Evolutionary conservation across 1,284 basidiomycete species (phyloP).

Genomic region (Schizophyllum commune): DNA sequence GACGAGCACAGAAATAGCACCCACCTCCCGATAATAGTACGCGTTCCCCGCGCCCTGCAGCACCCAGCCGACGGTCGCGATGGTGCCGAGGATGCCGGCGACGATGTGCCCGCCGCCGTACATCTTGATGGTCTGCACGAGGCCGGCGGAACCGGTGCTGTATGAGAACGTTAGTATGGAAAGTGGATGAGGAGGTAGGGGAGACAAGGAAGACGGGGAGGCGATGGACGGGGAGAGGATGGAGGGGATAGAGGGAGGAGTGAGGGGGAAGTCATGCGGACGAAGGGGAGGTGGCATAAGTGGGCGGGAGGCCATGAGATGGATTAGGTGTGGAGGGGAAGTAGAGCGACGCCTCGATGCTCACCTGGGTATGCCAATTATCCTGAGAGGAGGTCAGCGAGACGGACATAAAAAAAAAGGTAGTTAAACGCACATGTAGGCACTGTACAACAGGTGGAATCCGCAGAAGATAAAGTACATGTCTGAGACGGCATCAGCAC

Average conservation of each 20-base stretch:
- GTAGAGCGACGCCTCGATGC: not conserved
- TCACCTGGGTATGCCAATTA: slow-evolving; percentile 78
- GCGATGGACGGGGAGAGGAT: slow-evolving; percentile 6
- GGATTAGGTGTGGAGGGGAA: too few relatives aligned
- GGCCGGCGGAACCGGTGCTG: slow-evolving; percentile 90
- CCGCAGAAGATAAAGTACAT: slow-evolving; percentile 93
- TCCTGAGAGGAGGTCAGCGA: slow-evolving; percentile 39
- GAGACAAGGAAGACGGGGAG: slow-evolving; percentile 1
- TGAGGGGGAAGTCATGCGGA: slow-evolving; percentile 11
- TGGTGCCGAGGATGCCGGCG: slow-evolving; percentile 27
- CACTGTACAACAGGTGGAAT: slow-evolving; percentile 85
- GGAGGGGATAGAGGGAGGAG: slow-evolving; percentile 6
- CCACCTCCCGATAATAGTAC: slow-evolving; percentile 76
- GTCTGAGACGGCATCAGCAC: slow-evolving; percentile 45
- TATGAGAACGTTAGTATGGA: slow-evolving; percentile 16
- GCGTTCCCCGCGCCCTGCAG: slow-evolving; percentile 78
- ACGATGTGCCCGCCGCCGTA: slow-evolving; percentile 31
- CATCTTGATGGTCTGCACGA: slow-evolving; percentile 86
- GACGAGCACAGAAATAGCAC: slow-evolving; percentile 10
- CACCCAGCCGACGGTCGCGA: slow-evolving; percentile 84
- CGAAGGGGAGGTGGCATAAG: slow-evolving; percentile 1
- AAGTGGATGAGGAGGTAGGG: slow-evolving; percentile 7
- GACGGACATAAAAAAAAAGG: slow-evolving; percentile 3
- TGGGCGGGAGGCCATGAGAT: not conserved
- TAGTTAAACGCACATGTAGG: slow-evolving; percentile 65